Evolutionary conservation across 2,329 filamentous ascomycete genomes (phyloP), one percentile per base, ranked within the genome.

Genomic region (Sclerotinia trifoliorum): DNA sequence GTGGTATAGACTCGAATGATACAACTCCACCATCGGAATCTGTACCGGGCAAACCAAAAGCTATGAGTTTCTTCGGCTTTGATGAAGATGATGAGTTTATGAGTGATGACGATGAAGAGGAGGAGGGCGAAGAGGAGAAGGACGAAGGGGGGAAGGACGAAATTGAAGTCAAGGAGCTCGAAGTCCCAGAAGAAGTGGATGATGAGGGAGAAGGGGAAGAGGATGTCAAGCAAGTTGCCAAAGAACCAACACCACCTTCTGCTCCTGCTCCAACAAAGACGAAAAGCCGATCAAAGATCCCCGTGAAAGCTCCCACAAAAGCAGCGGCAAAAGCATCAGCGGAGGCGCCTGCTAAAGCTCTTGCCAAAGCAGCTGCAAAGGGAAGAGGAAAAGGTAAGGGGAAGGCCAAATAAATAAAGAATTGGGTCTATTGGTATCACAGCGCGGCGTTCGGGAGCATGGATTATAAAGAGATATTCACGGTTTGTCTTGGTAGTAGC

Each of bases 11-110:
- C 57, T 77, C 75, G 19, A 77, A 77, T 71, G 83, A 81, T 54
- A 86, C 83, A 4, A 83, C 83, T 0, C 82, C 83, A 17, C 80
- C 80, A 39, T 80, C 81, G 3, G 81, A 83, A 54, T 71, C 78
- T 3, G 76, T 78, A 46, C 75, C 80, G 15, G 76, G 78, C 6
- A 75, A 75, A 52, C 71, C 73, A 10, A 74, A 75, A 58, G 64
- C 75, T n/a, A 77, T 76, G 63, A 81, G 83, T 0, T 92, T 93
- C 75, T 90, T 89, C 74, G 91, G 90, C 0, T 94, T 93, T 79
- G 90, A 93, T 70, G 90, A 94, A 46, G 89, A 92, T 66, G 90
- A 93, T 58, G 89, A 91, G 74, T 90, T 89, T 71, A 87, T 90
- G 85, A 90, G 87, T 73, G 85, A 86, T 73, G 85, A 86, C 21